Evolutionary conservation across 192 early-diverging fungal species (phyloP).

Genomic region (Linnemannia exigua): DNA sequence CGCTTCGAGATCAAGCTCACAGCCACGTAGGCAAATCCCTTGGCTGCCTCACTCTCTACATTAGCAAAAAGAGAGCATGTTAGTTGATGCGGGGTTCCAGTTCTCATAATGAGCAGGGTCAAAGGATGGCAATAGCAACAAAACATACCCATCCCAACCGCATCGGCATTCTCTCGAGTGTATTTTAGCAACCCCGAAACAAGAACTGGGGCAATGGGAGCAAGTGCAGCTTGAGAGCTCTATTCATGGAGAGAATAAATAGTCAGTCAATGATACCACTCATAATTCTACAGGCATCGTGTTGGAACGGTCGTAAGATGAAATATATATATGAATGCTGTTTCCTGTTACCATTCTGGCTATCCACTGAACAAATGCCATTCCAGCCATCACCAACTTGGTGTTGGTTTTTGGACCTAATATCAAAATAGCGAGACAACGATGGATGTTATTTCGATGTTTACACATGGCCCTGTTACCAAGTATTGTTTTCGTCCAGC

Average conservation of each 20-base stretch:
- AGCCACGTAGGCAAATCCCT: constrained; percentile 90
- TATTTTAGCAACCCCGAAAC: constrained; percentile 80
- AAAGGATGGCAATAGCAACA: neutral
- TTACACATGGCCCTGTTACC: neutral
- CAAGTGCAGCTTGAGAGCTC: constrained; percentile 64
- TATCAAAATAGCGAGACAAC: neutral
- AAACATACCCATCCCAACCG: constrained; percentile 45
- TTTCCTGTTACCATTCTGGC: constrained; percentile 74
- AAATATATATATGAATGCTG: too few species aligned
- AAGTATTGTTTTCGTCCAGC: neutral
- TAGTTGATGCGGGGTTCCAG: neutral
- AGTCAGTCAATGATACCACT: neutral
- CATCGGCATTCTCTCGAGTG: constrained; percentile 60
- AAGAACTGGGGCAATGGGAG: constrained; percentile 74
- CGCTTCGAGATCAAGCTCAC: constrained; percentile 82
- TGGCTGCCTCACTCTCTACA: constrained; percentile 72
- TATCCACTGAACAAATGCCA: constrained; percentile 92
- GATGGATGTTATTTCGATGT: neutral
- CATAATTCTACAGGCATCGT: neutral
- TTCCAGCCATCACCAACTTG: constrained; percentile 79
- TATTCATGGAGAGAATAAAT: constrained; percentile 6
- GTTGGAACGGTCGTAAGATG: too few species aligned
- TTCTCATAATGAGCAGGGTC: neutral
- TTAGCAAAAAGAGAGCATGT: neutral
- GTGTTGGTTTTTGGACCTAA: constrained; percentile 74